Evolutionary conservation across 1,284 basidiomycete genomes (phyloP).

Genomic region (Microbotryum violaceum): DNA sequence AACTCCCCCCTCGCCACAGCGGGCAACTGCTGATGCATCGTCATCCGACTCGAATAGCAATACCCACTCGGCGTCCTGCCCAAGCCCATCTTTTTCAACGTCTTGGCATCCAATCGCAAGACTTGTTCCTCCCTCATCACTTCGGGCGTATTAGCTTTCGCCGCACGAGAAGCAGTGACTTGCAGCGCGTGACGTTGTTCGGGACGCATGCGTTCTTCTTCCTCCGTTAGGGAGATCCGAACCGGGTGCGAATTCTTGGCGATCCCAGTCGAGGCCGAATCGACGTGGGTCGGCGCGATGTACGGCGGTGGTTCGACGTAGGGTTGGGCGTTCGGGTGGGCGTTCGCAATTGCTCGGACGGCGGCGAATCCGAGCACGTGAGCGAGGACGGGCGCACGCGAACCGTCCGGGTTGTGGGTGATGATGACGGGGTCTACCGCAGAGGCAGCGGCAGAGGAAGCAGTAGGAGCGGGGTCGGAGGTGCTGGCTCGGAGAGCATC

Average conservation of each 20-base stretch:
- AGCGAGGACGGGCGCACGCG: background rate
- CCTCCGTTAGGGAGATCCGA: constrained; percentile 11
- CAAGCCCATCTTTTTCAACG: constrained; percentile 20
- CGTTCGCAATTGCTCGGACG: constrained; percentile 15
- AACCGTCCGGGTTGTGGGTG: too few relatives aligned
- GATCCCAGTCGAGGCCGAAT: constrained; percentile 5
- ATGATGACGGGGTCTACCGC: too few relatives aligned
- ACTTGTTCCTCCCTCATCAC: constrained; percentile 21
- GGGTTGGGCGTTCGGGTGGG: constrained; percentile 13
- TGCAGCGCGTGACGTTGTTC: background rate
- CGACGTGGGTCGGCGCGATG: background rate
- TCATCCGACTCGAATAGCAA: constrained; percentile 83
- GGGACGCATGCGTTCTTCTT: constrained; percentile 1
- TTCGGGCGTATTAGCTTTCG: background rate
- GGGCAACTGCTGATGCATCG: constrained; percentile 54
- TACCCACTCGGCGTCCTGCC: constrained; percentile 47
- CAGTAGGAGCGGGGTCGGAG: too few relatives aligned
- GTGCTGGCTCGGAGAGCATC: too few relatives aligned
- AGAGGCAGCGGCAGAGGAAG: too few relatives aligned
- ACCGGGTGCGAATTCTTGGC: constrained; percentile 4
- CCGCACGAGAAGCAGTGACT: background rate
- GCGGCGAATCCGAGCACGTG: constrained; percentile 4
- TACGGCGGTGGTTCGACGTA: constrained; percentile 22
- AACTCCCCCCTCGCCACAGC: constrained; percentile 45
- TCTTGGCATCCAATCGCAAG: constrained; percentile 4